Conservation (phyloP, 768 basidiomycete species). For the Dentipellis fragilis region DNA sequence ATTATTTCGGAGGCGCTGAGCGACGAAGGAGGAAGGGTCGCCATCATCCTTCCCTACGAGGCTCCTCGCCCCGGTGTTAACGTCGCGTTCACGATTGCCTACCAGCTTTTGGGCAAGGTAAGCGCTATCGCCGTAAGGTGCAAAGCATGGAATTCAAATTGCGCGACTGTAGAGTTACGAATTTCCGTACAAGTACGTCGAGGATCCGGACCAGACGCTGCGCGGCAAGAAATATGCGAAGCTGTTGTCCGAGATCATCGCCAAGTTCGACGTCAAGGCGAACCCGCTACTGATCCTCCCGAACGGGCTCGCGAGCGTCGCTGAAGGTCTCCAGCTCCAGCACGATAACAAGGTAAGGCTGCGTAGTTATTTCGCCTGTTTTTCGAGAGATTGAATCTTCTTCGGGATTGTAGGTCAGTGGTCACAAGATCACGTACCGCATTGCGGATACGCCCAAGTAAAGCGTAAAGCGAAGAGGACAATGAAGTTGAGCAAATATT, state of each 20-base stretch:
- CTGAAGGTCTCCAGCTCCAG: constrained; percentile 6
- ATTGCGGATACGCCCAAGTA: not conserved
- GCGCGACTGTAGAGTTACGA: constrained; percentile 3
- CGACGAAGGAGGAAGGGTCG: constrained; percentile 6
- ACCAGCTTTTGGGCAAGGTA: not conserved
- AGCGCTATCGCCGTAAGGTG: not conserved
- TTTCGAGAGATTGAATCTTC: too few relatives aligned
- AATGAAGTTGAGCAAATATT: not conserved
- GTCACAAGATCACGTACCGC: not conserved
- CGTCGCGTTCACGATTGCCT: not conserved
- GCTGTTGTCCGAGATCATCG: constrained; percentile 13
- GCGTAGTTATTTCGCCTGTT: not conserved
- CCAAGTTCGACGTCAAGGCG: constrained; percentile 13
- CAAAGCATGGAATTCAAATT: not conserved
- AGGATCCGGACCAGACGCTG: not conserved
- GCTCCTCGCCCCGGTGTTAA: not conserved
- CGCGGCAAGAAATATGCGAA: not conserved
- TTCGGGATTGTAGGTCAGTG: not conserved
- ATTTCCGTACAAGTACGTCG: constrained; percentile 12
- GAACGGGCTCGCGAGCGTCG: constrained; percentile 15
- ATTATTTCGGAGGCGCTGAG: constrained; percentile 5
- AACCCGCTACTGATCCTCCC: constrained; percentile 16
- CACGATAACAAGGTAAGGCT: not conserved
- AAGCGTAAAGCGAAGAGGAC: not conserved
- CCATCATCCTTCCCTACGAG: not conserved